phyloP scores from a whole-genome alignment of 176 grass and related monocot genomes.

The Aegilops tauschii region DNA sequence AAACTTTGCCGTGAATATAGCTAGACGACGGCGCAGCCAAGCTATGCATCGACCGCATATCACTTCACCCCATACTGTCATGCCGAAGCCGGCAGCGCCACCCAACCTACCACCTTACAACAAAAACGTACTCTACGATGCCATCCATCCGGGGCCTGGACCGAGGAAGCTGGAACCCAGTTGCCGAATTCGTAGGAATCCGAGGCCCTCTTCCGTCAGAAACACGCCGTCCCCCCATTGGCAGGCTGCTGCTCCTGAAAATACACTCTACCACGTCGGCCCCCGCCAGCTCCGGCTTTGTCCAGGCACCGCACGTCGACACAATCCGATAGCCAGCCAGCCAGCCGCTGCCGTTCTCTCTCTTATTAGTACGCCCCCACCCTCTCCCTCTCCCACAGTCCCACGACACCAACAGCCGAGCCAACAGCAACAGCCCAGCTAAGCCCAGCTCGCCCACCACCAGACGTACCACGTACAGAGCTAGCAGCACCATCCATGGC shows the following conservation, averaged over 20 bases:
- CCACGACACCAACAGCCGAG: background rate
- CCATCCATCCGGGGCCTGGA: background rate
- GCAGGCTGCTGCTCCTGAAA: background rate
- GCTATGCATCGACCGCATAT: background rate
- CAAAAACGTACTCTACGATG: too few relatives aligned
- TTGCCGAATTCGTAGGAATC: background rate
- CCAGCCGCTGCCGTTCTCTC: background rate
- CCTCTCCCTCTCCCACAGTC: background rate
- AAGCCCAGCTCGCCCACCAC: background rate
- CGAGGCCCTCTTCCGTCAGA: slow-evolving; percentile 21
- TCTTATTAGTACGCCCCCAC: slow-evolving; percentile 23
- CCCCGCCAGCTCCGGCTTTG: slow-evolving; percentile 22
- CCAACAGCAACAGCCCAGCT: slow-evolving; percentile 39
- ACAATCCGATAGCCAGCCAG: background rate
- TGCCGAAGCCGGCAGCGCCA: background rate
- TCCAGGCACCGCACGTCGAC: background rate
- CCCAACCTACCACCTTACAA: background rate
- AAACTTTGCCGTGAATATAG: background rate
- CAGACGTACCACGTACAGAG: background rate
- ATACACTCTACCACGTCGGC: background rate
- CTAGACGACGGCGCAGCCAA: background rate
- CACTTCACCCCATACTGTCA: background rate
- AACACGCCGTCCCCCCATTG: background rate
- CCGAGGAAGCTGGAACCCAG: background rate
- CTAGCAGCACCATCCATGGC: slow-evolving; percentile 34